Evolutionary conservation across 148 eudicot species (phyloP).

Genomic region (Simmondsia chinensis): DNA sequence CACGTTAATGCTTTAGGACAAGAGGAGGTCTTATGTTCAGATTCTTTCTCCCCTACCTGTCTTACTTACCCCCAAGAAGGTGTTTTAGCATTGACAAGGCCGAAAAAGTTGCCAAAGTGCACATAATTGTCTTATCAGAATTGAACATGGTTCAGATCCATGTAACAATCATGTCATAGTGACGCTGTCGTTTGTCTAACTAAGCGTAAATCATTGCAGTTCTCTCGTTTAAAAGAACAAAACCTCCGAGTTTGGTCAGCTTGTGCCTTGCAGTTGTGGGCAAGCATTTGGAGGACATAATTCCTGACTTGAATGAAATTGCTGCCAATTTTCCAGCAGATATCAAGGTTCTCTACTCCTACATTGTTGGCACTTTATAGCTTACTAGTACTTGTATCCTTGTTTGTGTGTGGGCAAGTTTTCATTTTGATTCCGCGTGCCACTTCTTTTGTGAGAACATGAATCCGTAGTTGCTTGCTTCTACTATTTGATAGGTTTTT

Average conservation of each 20-base stretch:
- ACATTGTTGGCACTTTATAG: too few relatives aligned
- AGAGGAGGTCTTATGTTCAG: too few relatives aligned
- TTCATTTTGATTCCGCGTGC: too few relatives aligned
- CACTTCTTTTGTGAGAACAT: too few relatives aligned
- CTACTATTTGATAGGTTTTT: not conserved
- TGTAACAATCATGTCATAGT: not conserved
- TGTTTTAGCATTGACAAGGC: too few relatives aligned
- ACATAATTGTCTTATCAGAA: not conserved
- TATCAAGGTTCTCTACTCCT: slow-evolving; percentile 43
- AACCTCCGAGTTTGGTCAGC: slow-evolving; percentile 58
- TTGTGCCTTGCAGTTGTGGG: slow-evolving; percentile 70
- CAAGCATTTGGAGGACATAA: slow-evolving; percentile 73
- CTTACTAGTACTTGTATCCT: not conserved
- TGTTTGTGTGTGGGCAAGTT: not conserved
- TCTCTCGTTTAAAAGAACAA: slow-evolving; percentile 22
- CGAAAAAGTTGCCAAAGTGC: too few relatives aligned
- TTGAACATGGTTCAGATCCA: not conserved
- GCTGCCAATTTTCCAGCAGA: slow-evolving; percentile 48
- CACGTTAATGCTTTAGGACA: too few relatives aligned
- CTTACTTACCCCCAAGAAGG: too few relatives aligned
- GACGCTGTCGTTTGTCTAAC: not conserved
- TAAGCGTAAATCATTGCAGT: slow-evolving; percentile 13
- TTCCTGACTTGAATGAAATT: slow-evolving; percentile 59
- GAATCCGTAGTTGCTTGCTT: too few relatives aligned
- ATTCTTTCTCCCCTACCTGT: too few relatives aligned